Conservation (phyloP, 352 stramenopile species). For the Phytophthora vignae region DNA sequence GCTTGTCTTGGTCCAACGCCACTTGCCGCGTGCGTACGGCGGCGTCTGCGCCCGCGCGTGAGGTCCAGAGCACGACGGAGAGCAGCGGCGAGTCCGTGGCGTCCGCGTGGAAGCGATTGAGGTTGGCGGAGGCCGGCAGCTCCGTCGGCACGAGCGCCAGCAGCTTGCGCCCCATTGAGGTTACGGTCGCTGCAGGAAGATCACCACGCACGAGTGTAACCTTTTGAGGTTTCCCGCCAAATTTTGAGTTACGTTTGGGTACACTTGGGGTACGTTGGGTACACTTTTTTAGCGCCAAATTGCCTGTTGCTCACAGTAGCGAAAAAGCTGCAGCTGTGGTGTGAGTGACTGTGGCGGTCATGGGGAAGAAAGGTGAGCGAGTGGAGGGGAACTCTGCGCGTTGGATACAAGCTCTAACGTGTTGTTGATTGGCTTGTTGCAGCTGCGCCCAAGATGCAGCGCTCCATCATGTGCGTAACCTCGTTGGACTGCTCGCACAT, state of each 20-base stretch:
- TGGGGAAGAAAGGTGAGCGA: conserved; percentile 43
- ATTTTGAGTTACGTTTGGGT: neutral
- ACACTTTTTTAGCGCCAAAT: neutral
- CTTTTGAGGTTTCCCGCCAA: neutral
- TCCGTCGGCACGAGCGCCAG: conserved; percentile 58
- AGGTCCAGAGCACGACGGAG: conserved; percentile 61
- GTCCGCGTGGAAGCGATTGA: conserved; percentile 77
- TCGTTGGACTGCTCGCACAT: neutral
- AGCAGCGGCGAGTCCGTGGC: conserved; percentile 61
- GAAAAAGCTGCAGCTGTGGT: neutral
- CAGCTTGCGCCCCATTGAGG: conserved; percentile 48
- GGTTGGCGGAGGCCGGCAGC: conserved; percentile 40
- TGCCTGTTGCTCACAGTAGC: conserved; percentile 1
- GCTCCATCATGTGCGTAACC: conserved; percentile 68
- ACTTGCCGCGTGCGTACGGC: conserved; percentile 60
- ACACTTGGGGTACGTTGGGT: conserved; percentile 10
- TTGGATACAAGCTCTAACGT: neutral
- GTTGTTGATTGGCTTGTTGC: neutral
- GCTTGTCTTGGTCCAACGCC: conserved; percentile 45
- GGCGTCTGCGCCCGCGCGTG: conserved; percentile 1
- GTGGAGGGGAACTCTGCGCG: neutral
- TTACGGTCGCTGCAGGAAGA: neutral
- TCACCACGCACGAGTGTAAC: neutral
- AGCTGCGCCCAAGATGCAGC: conserved; percentile 48
- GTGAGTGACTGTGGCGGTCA: conserved; percentile 3